These are phyloP conservation scores for Penicillium nucicola DNA, from an alignment of 495 filamentous ascomycete genomes.

Conservation along the genomic window DNA sequence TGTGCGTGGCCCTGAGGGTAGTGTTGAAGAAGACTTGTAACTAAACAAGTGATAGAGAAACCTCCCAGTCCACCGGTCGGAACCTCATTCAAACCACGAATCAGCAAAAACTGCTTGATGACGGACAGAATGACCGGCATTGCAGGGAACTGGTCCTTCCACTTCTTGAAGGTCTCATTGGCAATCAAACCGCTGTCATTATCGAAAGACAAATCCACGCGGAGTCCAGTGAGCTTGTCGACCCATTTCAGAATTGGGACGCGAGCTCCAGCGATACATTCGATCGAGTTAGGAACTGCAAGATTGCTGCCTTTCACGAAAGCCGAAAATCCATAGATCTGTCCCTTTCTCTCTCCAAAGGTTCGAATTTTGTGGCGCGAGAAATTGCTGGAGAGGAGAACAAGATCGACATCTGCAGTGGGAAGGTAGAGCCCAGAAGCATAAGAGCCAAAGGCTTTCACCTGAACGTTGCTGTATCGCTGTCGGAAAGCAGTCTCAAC, in stretches of 20 bases:
- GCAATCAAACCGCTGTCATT: slow-evolving; percentile 77
- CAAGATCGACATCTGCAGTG: slow-evolving; percentile 89
- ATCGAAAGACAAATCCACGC: slow-evolving; percentile 91
- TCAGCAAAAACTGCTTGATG: slow-evolving; percentile 87
- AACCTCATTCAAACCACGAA: slow-evolving; percentile 88
- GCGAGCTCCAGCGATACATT: slow-evolving; percentile 69
- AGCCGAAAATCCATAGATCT: slow-evolving; percentile 49
- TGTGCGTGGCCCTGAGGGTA: slow-evolving; percentile 61
- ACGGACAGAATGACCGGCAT: slow-evolving; percentile 81
- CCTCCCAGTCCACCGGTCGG: slow-evolving; percentile 88
- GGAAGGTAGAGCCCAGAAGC: slow-evolving; percentile 88
- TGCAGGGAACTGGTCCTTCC: slow-evolving; percentile 73
- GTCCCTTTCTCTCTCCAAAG: slow-evolving; percentile 42
- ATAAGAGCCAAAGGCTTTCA: slow-evolving; percentile 85
- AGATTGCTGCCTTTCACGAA: slow-evolving; percentile 49
- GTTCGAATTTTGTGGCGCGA: slow-evolving; percentile 35
- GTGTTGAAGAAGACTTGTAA: slow-evolving; percentile 80
- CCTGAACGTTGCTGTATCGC: slow-evolving; percentile 50
- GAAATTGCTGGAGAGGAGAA: slow-evolving; percentile 69
- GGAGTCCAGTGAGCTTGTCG: slow-evolving; percentile 67
- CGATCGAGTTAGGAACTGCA: slow-evolving; percentile 48
- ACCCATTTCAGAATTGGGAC: slow-evolving; percentile 93
- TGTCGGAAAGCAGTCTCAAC: slow-evolving; percentile 50
- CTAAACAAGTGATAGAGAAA: slow-evolving; percentile 88
- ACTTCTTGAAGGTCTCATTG: slow-evolving; percentile 71